Evolutionary conservation across 2,329 filamentous ascomycete species (phyloP), one percentile per base, ranked within the genome.

Genomic region (Alternaria arborescens): DNA sequence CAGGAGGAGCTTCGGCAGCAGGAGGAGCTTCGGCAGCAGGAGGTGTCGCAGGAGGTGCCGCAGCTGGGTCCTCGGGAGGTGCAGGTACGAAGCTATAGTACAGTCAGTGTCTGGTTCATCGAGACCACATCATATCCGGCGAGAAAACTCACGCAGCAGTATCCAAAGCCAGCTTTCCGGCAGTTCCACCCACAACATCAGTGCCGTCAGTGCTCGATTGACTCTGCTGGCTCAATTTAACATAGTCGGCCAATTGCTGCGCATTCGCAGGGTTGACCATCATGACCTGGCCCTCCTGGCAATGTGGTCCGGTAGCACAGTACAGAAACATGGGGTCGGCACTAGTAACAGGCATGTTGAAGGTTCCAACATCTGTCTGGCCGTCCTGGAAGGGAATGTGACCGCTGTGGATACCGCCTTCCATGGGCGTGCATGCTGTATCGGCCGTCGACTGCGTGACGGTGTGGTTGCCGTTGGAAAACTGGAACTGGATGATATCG

Each of bases 391-490:
- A 75, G 0, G 72, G 71, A 6, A 76, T 75, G 54, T 73, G 70
- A 1, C 73, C 73, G 44, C 66, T 70, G 64, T 76, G 66, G 4
- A 76, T 54, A 14, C 74, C 74, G 22, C 69, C 70, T 0, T 65
- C 63, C 52, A 75, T 63, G 8, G 73, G 73, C 10, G 67, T 68
- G 50, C 74, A 76, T 26, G 73, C 65, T 14, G 64, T 57, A 28
- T 73, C 68, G 2, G 61, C 58, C 0, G 73, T 69, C 8, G 67
- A 70, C 43, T 76, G 72, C 0, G 74, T 75, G 8, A 73, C 72
- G 8, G 74, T 75, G 59, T 76, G 74, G 57, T 75, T 75, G 11
- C 73, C 74, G 26, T 73, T 74, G 52, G 61, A 67, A 61, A 76
- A 76, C 22, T 76, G 69, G 60, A 74, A 75, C 52, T 74, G 73